Percentiles rank a stretch among this genome's conserved stretches.
These are phyloP conservation scores for Grammothele lineata DNA, from an alignment of 768 basidiomycete genomes.

Conservation along the genomic window DNA sequence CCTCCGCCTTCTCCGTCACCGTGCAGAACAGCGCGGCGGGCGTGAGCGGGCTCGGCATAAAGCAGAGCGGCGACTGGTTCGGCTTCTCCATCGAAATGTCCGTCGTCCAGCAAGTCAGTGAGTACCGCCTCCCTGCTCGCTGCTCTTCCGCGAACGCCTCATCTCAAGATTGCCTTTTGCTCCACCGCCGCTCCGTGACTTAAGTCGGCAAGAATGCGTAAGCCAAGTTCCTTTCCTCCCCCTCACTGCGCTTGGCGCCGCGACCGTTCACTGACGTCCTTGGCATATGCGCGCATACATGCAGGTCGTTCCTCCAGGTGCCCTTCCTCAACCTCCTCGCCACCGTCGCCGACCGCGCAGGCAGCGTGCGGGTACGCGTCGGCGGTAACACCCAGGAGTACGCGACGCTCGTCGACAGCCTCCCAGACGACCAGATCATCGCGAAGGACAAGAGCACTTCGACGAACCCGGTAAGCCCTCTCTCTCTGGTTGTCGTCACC, in stretches of 20 bases:
- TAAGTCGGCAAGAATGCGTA: conserved; percentile 55
- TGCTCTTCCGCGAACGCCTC: no score
- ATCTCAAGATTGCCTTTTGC: conserved; percentile 1
- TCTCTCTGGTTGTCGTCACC: conserved; percentile 25
- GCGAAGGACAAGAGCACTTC: conserved; percentile 42
- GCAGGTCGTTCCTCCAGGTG: conserved; percentile 45
- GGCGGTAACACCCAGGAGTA: conserved; percentile 54
- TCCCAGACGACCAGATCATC: conserved; percentile 44
- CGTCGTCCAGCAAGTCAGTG: conserved; percentile 60
- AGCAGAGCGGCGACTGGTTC: conserved; percentile 52
- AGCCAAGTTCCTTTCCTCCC: conserved; percentile 21
- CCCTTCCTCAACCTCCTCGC: conserved; percentile 49
- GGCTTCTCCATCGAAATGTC: conserved; percentile 79
- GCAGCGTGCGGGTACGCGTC: conserved; percentile 34
- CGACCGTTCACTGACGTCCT: no score
- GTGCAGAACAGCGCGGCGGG: conserved; percentile 19
- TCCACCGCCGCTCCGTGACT: no score
- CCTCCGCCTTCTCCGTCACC: conserved; percentile 23
- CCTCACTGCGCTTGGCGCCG: background rate
- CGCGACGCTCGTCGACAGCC: conserved; percentile 42
- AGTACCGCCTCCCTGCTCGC: conserved; percentile 27
- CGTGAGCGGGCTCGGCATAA: conserved; percentile 33
- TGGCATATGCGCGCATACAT: no score
- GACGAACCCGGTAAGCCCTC: conserved; percentile 29
- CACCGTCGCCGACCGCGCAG: conserved; percentile 40